Conservation (phyloP, 805 yeast species). For the Schwanniomyces vanrijiae region DNA sequence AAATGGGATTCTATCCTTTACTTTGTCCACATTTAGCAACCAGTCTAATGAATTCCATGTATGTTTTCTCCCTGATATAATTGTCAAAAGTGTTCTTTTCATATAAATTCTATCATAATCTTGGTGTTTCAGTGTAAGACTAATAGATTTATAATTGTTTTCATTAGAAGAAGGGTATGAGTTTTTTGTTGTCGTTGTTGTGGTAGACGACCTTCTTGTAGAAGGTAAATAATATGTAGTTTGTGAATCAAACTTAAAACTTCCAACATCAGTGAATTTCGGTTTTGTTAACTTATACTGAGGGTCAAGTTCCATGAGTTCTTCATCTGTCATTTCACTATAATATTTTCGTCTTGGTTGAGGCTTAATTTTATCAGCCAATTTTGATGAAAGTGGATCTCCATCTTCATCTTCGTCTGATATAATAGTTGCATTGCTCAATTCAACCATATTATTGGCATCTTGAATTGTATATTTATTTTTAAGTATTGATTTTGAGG, state of each 20-base stretch:
- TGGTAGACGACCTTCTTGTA: conserved; percentile 13
- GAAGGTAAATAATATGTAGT: conserved; percentile 25
- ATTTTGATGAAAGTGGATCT: background rate
- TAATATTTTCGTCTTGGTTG: conserved; percentile 42
- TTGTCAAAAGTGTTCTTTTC: conserved; percentile 34
- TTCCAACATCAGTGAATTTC: conserved; percentile 37
- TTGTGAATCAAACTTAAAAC: conserved; percentile 46
- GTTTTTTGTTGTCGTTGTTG: conserved; percentile 6
- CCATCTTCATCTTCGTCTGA: background rate
- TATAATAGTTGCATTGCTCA: background rate
- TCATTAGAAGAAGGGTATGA: conserved; percentile 32
- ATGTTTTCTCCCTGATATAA: conserved; percentile 41
- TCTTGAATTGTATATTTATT: conserved; percentile 30
- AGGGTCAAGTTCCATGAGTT: conserved; percentile 53
- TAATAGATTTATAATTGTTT: conserved; percentile 37
- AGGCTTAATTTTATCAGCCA: background rate
- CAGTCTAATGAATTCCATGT: conserved; percentile 45
- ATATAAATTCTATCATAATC: conserved; percentile 23
- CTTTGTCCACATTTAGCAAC: conserved; percentile 24
- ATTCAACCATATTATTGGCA: conserved; percentile 1
- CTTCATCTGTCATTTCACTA: conserved; percentile 54
- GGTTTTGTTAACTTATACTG: conserved; percentile 43
- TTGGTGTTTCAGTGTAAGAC: conserved; percentile 46
- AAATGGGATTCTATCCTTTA: conserved; percentile 14
- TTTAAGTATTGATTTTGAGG: conserved; percentile 40